Evolutionary conservation across 805 yeast species (phyloP), one percentile per base, ranked within the genome.

Genomic region (Scheffersomyces coipomensis): DNA sequence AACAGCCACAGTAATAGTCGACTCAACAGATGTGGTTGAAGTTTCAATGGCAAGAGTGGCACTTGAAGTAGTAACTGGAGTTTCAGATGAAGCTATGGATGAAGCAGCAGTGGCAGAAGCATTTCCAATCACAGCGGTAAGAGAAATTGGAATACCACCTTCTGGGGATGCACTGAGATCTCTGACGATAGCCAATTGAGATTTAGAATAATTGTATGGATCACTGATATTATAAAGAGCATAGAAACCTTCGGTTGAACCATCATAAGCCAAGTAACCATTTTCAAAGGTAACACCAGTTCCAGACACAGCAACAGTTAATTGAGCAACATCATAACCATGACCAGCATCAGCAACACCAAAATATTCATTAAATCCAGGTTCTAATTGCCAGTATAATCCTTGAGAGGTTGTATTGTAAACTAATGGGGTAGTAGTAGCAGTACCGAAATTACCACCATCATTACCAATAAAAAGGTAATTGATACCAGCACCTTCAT

Each of bases 401-500:
- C n/a, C n/a, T n/a, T n/a, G n/a, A n/a, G n/a, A n/a, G n/a, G n/a
- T n/a, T n/a, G n/a, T n/a, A n/a, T n/a, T n/a, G n/a, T n/a, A n/a
- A n/a, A n/a, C n/a, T n/a, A n/a, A n/a, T n/a, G n/a, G n/a, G n/a
- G n/a, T n/a, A n/a, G n/a, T n/a, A n/a, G n/a, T n/a, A n/a, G n/a
- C n/a, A n/a, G n/a, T n/a, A n/a, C n/a, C n/a, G n/a, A n/a, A n/a
- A n/a, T 29, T 15, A 19, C 38, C 25, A 13, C 58, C 59, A 13
- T 35, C 39, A 9, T 35, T 26, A n/a, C n/a, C n/a, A 31, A 64
- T 44, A 54, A 64, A 61, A 25, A 65, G 48, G 54, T 69, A 73
- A 58, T 62, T 55, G 43, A 68, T 51, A 37, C 66, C 77, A 37
- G 77, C 77, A 48, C 76, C 77, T 49, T 65, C 72, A 48, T 71